Conservation (phyloP, 768 basidiomycete genomes). For the Amanita rubescens region DNA sequence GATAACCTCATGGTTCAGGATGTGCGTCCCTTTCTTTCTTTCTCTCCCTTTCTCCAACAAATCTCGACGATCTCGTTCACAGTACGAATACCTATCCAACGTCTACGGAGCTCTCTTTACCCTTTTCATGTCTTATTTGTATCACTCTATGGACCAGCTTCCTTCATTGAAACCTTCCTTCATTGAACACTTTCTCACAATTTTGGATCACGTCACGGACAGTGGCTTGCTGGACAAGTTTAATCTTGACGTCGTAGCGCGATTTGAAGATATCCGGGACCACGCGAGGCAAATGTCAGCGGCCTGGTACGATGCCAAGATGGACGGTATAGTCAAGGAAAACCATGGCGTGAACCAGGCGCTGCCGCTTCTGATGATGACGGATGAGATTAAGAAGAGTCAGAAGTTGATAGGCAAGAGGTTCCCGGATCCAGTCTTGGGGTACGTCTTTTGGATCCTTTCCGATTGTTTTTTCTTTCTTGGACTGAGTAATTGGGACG, state of each 20-base stretch:
- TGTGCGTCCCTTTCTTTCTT: constrained; percentile 40
- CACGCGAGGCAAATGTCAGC: constrained; percentile 52
- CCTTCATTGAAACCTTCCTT: constrained; percentile 69
- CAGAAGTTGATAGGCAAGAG: constrained; percentile 81
- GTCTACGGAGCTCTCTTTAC: constrained; percentile 75
- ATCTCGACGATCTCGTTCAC: constrained; percentile 10
- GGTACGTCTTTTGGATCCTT: constrained; percentile 37
- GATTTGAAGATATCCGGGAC: constrained; percentile 61
- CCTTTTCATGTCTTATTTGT: constrained; percentile 77
- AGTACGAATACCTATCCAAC: constrained; percentile 64
- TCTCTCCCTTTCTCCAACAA: constrained; percentile 2
- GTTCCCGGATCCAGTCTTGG: constrained; percentile 77
- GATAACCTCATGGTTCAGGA: constrained; percentile 78
- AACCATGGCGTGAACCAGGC: constrained; percentile 67
- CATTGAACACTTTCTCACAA: constrained; percentile 51
- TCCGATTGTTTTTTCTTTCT: not conserved
- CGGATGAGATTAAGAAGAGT: constrained; percentile 82
- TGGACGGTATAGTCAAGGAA: constrained; percentile 54
- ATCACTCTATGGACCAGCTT: constrained; percentile 74
- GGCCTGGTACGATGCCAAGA: constrained; percentile 55
- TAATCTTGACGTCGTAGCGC: constrained; percentile 63
- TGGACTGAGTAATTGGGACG: constrained; percentile 1
- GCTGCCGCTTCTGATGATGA: constrained; percentile 74
- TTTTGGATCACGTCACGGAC: constrained; percentile 66
- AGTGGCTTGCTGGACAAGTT: constrained; percentile 67